Conservation (phyloP, 257 asterid species). For the Forsythia suspensa region DNA sequence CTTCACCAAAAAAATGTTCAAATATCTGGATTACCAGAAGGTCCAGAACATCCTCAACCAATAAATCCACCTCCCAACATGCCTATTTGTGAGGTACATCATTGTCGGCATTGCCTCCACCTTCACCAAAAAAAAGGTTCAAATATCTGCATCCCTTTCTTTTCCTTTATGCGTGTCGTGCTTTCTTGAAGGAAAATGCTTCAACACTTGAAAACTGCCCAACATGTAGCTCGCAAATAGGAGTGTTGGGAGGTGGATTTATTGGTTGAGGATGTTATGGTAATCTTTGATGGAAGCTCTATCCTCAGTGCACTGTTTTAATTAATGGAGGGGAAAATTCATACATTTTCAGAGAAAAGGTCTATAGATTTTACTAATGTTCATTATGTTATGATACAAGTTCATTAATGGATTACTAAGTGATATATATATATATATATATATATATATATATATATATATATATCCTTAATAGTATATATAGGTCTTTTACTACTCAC, state of each 20-base stretch:
- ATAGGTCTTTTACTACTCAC: no score
- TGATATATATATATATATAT: no score
- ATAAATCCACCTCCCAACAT: not conserved
- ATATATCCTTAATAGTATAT: no score
- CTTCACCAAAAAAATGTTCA: no score
- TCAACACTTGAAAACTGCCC: not conserved
- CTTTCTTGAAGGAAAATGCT: not conserved
- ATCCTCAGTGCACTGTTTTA: no score
- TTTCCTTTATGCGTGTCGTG: not conserved
- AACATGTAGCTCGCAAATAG: not conserved
- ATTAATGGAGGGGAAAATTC: no score
- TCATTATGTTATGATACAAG: no score
- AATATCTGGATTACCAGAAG: not conserved
- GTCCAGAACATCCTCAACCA: not conserved
- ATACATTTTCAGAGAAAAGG: not conserved
- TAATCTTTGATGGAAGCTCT: not conserved
- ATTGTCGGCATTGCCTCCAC: not conserved
- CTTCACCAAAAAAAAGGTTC: not conserved
- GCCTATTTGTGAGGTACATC: not conserved
- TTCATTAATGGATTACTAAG: no score
- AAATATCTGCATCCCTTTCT: not conserved
- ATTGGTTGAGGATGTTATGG: not conserved
- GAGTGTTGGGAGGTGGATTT: not conserved
- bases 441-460: no score
- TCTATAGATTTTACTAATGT: no score